A percentile compares a stretch with the other conserved stretches of the same genome.
phyloP scores from a whole-genome alignment of 352 stramenopile genomes.

The Paralagenidium karlingii region DNA sequence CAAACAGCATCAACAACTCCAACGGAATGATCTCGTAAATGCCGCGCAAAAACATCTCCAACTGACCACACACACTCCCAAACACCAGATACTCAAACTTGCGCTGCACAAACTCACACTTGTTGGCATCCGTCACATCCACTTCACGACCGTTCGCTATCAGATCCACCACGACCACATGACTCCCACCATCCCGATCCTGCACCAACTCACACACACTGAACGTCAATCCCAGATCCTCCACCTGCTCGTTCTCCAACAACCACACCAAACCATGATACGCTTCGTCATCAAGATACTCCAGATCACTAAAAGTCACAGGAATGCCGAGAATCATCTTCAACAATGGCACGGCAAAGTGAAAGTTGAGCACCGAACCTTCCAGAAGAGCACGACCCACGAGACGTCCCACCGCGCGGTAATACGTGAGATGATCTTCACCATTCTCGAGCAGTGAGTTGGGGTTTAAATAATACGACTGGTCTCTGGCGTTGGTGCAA shows the following conservation, averaged over 20 bases:
- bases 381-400: conserved; percentile 68
- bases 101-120: conserved; percentile 87
- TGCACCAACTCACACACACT: conserved; percentile 29
- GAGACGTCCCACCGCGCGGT: conserved; percentile 28
- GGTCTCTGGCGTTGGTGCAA: conserved; percentile 32
- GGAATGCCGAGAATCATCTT: conserved; percentile 32
- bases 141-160: conserved; percentile 41
- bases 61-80: conserved; percentile 81
- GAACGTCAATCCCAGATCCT: conserved; percentile 46
- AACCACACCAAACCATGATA: conserved; percentile 52
- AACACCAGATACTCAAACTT: conserved; percentile 91
- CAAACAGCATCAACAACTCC: conserved; percentile 90
- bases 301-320: conserved; percentile 25
- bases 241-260: conserved; percentile 36
- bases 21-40: conserved; percentile 95
- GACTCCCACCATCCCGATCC: conserved; percentile 20
- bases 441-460: conserved; percentile 39
- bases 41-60: conserved; percentile 88
- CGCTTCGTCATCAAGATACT: conserved; percentile 20
- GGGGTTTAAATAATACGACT: conserved; percentile 46
- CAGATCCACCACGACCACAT: conserved; percentile 39
- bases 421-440: conserved; percentile 56
- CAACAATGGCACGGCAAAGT: conserved; percentile 76
- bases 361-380: conserved; percentile 88
- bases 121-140: conserved; percentile 92